A percentile compares a stretch with the other conserved stretches of the same genome.
phyloP scores from a whole-genome alignment of 2,329 filamentous ascomycete species.

The Cladosporium sp. region DNA sequence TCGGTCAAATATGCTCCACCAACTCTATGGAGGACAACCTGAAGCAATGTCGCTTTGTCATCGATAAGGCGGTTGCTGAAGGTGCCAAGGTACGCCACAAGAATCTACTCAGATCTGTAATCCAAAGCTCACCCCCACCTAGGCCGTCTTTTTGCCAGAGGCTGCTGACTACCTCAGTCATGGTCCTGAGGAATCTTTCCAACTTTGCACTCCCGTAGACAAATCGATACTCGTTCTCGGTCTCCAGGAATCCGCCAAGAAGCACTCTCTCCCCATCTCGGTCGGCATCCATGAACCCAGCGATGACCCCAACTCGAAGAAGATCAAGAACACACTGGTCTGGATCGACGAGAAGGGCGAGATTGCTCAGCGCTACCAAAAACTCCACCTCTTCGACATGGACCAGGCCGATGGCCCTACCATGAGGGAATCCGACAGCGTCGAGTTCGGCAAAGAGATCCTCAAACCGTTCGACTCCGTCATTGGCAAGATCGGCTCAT shows the following conservation, averaged over 20 bases:
- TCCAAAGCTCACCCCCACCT: slow-evolving; percentile 29
- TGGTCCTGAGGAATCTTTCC: slow-evolving; percentile 62
- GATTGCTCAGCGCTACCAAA: slow-evolving; percentile 69
- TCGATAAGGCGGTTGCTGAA: slow-evolving; percentile 67
- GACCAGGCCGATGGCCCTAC: slow-evolving; percentile 52
- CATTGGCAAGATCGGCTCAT: slow-evolving; percentile 69
- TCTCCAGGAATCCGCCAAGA: slow-evolving; percentile 62
- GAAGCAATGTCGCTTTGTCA: slow-evolving; percentile 66
- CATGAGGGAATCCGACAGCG: slow-evolving; percentile 61
- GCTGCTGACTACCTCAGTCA: slow-evolving; percentile 82
- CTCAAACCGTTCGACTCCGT: slow-evolving; percentile 67
- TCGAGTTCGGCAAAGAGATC: slow-evolving; percentile 63
- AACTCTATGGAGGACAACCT: slow-evolving; percentile 74
- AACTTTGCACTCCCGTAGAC: slow-evolving; percentile 63
- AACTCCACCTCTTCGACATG: slow-evolving; percentile 81
- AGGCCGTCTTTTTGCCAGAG: slow-evolving; percentile 82
- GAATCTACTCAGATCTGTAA: neutral
- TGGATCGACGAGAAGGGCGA: slow-evolving; percentile 61
- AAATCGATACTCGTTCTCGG: slow-evolving; percentile 72
- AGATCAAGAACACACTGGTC: slow-evolving; percentile 61
- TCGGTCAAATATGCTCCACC: slow-evolving; percentile 87
- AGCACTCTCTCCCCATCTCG: slow-evolving; percentile 66
- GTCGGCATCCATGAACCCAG: slow-evolving; percentile 82
- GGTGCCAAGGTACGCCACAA: slow-evolving; percentile 66
- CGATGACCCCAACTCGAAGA: slow-evolving; percentile 40